Percentiles rank a stretch among this genome's conserved stretches.
These are phyloP conservation scores for Clavispora carvajalis DNA, from an alignment of 805 yeast species.

Conservation along the genomic window DNA sequence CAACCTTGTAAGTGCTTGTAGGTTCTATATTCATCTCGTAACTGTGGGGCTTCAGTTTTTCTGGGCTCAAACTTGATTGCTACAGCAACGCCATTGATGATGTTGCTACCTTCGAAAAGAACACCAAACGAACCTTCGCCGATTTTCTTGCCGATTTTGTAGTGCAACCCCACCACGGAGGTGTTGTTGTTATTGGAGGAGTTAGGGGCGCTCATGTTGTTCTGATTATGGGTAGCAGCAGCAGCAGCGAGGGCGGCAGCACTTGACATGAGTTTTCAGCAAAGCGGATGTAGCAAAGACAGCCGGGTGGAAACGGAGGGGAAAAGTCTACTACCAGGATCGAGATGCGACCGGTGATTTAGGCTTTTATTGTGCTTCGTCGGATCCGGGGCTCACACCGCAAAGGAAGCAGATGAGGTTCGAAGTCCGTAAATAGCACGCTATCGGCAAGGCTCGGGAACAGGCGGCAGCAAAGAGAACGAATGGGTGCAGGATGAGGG, in stretches of 20 bases:
- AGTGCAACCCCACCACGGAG: slow-evolving; percentile 59
- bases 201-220: slow-evolving; percentile 13
- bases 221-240: slow-evolving; percentile 26
- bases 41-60: slow-evolving; percentile 77
- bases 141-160: slow-evolving; percentile 75
- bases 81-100: slow-evolving; percentile 59
- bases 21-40: slow-evolving; percentile 76
- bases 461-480: not conserved
- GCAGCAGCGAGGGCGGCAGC: slow-evolving; percentile 40
- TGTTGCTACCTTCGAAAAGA: slow-evolving; percentile 74
- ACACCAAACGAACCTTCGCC: slow-evolving; percentile 89
- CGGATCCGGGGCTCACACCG: not conserved
- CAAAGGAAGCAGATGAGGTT: not conserved
- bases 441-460: not conserved
- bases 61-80: slow-evolving; percentile 81
- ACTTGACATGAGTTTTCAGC: slow-evolving; percentile 15
- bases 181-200: slow-evolving; percentile 22
- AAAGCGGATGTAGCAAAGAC: not conserved
- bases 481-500: not conserved
- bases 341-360: not conserved
- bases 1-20: slow-evolving; percentile 66
- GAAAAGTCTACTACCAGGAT: not conserved
- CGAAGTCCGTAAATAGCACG: not conserved
- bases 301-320: not conserved
- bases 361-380: not conserved